phyloP scores from a whole-genome alignment of 768 basidiomycete species.

The Favolaschia claudopus region DNA sequence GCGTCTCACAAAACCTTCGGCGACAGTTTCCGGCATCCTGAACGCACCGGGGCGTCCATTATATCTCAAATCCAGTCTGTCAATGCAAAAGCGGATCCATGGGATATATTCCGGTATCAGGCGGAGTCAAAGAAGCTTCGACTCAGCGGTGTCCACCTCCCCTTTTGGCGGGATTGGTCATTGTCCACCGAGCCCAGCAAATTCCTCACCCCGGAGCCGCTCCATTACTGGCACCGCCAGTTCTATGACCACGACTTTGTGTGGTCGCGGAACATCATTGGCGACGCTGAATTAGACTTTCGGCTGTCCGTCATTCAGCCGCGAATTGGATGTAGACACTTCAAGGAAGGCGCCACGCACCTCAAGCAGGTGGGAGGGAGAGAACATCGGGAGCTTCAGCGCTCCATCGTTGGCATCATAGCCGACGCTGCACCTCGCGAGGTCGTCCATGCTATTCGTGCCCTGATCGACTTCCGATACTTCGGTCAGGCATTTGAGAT shows the following conservation, averaged over 20 bases:
- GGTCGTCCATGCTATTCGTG: slow-evolving; percentile 42
- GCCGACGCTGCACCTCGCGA: slow-evolving; percentile 36
- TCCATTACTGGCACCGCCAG: slow-evolving; percentile 46
- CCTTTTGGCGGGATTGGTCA: slow-evolving; percentile 48
- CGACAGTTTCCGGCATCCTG: background rate
- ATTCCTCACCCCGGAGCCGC: slow-evolving; percentile 45
- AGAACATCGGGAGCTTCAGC: slow-evolving; percentile 47
- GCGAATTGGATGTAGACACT: slow-evolving; percentile 44
- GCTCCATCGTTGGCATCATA: slow-evolving; percentile 42
- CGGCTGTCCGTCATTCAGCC: slow-evolving; percentile 45
- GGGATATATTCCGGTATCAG: slow-evolving; percentile 14
- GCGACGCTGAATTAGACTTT: slow-evolving; percentile 43
- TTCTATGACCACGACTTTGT: slow-evolving; percentile 48
- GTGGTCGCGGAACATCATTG: slow-evolving; percentile 45
- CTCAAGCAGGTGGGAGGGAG: slow-evolving; percentile 51
- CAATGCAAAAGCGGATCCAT: slow-evolving; percentile 1
- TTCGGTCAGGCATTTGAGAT: slow-evolving; percentile 41
- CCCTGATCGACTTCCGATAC: slow-evolving; percentile 47
- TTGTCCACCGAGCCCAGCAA: slow-evolving; percentile 36
- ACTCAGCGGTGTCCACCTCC: slow-evolving; percentile 21
- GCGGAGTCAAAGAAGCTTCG: background rate
- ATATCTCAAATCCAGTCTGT: background rate
- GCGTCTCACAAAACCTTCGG: slow-evolving; percentile 24
- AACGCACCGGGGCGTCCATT: slow-evolving; percentile 8
- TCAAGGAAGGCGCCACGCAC: slow-evolving; percentile 44